Evolutionary conservation across 305 asterid genomes (phyloP), one percentile per base, ranked within the genome.

Genomic region (Solanum hybrid): DNA sequence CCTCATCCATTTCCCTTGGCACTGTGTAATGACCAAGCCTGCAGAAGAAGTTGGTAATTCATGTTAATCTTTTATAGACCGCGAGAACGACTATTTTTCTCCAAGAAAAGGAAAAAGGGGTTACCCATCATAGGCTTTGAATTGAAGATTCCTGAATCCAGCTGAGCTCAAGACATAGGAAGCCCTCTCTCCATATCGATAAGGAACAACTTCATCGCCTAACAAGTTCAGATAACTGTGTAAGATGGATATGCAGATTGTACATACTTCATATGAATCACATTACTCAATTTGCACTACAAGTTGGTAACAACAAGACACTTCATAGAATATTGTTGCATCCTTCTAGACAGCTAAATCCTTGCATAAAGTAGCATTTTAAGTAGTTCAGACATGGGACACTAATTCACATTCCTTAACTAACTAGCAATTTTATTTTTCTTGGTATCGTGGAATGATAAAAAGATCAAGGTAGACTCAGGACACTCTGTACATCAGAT

Each of bases 11-110:
- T 95, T 97, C 99, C 94, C 94, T 96, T 45, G 99, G 99, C 94
- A 96, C 98, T 0, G 99, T 97, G 88, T 96, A 97, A 92, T 97
- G 99, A 45, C 99, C 99, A 84, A 96, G 94, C 97, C 99, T 97
- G 90, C 90, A 92, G 31, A 51, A 89, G 82, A 7, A 89, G 9
- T 29, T 36, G 51, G 37, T 87, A 31, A 10, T 76, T 92, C 27
- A 89, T 38, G 78, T 38, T 87, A 81, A 64, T n/a, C 56, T 64
- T 76, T 88, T 24, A 86, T 82, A 66, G 87, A 34, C 19, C 32
- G 76, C 34, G 77, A 86, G 11, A 29, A 66, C 34, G 35, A 27
- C 36, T 89, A 64, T 7, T 40, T 64, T 51, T 27, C 15, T 2
- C 14, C 10, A 13, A 64, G 37, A 26, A 32, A 84, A 38, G 84